phyloP scores from a whole-genome alignment of 2,329 filamentous ascomycete species.

The Teratosphaeria viscida region DNA sequence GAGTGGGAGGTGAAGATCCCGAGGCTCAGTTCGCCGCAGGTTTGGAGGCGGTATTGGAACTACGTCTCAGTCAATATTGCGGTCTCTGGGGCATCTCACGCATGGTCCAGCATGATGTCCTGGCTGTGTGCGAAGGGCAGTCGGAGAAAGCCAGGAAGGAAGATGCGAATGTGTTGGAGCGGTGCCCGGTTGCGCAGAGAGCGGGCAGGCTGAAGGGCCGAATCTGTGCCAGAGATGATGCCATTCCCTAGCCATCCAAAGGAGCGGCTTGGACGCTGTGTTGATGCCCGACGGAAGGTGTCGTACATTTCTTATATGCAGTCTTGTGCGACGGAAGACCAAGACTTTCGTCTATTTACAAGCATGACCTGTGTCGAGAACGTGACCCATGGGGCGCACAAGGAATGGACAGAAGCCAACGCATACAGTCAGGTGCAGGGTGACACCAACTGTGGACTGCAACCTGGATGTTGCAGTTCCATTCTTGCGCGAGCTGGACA shows the following conservation, averaged over 20 bases:
- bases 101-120: background rate
- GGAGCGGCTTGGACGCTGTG: background rate
- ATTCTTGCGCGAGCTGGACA: background rate
- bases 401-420: conserved; percentile 9
- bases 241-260: background rate
- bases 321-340: background rate
- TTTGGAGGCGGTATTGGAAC: conserved; percentile 66
- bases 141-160: background rate
- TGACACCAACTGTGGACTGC: conserved; percentile 14
- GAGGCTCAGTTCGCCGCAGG: conserved; percentile 65
- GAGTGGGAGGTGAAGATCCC: conserved; percentile 65
- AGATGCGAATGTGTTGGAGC: conserved; percentile 10
- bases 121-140: background rate
- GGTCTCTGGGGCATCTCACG: conserved; percentile 4
- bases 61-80: conserved; percentile 26
- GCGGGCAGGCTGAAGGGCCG: background rate
- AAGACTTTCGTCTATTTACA: background rate
- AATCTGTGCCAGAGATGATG: background rate
- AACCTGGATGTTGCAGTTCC: background rate
- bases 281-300: conserved; percentile 5
- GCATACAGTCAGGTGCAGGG: conserved; percentile 16
- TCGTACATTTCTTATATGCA: background rate
- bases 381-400: background rate
- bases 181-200: conserved; percentile 2
- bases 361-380: background rate